Evolutionary conservation across 805 yeast species (phyloP), one percentile per base, ranked within the genome.

Genomic region (Gaillardinia entomophila): DNA sequence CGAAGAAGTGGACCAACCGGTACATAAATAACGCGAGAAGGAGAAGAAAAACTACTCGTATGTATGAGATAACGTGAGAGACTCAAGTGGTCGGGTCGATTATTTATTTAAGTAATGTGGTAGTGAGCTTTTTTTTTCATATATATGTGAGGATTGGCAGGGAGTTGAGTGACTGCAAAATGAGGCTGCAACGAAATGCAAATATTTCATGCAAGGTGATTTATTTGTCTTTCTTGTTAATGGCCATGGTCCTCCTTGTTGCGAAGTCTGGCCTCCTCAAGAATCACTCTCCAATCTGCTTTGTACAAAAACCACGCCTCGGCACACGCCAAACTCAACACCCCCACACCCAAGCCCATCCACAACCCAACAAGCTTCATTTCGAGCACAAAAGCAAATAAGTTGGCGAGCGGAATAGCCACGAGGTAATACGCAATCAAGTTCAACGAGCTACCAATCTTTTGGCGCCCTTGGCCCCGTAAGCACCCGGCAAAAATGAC

Each of bases 391-490:
- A 45, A 34, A 2, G 41, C 42, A 25, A 40, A 24, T 11, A 30
- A 22, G 30, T 37, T 43, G 3, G 45, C 53, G 6, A 34, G 24
- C 10, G 54, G 54, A 16, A 48, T 41, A 11, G 54, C 53, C 11
- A 49, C 27, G 7, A 33, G 32, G 27, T 49, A 49, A 37, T 49
- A 49, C 10, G 49, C 35, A 8, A 38, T 33, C 36, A 49, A 35
- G 30, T 41, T 46, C 22, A 49, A 33, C 24, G 23, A 34, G 15
- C 41, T 33, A 5, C 54, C 54, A 15, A 49, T 33, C 22, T 41
- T 34, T 33, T 48, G 54, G 15, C 54, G 32, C 17, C 54, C 54
- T 30, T 49, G 54, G 16, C 54, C 54, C 13, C 54, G 30, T 35
- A 49, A 42, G 4, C 46, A 34, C 2, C 54, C 54, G 5, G 53